Percentiles rank a stretch among this genome's conserved stretches.
phyloP scores from a whole-genome alignment of 2,329 filamentous ascomycete species.

The Diaporthe aspalathi region DNA sequence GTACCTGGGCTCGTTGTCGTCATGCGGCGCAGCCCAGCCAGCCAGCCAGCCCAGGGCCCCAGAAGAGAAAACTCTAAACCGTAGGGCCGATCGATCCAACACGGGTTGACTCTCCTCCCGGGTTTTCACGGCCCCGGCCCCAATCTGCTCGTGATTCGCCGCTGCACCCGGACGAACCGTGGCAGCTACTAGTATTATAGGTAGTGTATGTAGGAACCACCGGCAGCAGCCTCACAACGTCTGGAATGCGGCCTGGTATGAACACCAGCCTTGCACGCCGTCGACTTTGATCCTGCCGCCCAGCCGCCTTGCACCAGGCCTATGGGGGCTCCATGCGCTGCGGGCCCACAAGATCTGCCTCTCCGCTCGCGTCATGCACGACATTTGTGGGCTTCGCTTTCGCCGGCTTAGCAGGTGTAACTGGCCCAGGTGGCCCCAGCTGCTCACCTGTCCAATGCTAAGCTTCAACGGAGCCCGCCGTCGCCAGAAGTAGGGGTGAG shows the following conservation, averaged over 20 bases:
- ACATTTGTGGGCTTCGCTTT: slow-evolving; percentile 21
- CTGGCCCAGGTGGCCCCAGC: background rate
- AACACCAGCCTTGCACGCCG: no score
- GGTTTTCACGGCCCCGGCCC: slow-evolving; percentile 15
- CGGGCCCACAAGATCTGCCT: slow-evolving; percentile 16
- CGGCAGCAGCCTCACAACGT: background rate
- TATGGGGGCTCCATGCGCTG: no score
- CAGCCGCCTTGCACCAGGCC: no score
- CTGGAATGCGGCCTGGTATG: background rate
- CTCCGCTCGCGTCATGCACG: slow-evolving; percentile 22
- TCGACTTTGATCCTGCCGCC: no score
- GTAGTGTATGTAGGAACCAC: background rate
- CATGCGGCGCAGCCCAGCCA: slow-evolving; percentile 26
- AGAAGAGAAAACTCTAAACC: slow-evolving; percentile 8
- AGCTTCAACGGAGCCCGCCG: slow-evolving; percentile 13
- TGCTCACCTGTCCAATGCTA: background rate
- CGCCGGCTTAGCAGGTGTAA: background rate
- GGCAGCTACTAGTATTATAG: no score
- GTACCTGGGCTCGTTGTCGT: slow-evolving; percentile 18
- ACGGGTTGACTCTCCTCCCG: slow-evolving; percentile 10
- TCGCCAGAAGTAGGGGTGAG: slow-evolving; percentile 9
- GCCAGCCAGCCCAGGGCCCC: background rate
- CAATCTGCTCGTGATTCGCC: slow-evolving; percentile 14
- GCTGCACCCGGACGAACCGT: background rate
- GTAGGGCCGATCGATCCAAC: slow-evolving; percentile 20